A percentile compares a stretch with the other conserved stretches of the same genome.
These are phyloP conservation scores for Talaromyces proteolyticus DNA, from an alignment of 495 filamentous ascomycete species.

Conservation along the genomic window DNA sequence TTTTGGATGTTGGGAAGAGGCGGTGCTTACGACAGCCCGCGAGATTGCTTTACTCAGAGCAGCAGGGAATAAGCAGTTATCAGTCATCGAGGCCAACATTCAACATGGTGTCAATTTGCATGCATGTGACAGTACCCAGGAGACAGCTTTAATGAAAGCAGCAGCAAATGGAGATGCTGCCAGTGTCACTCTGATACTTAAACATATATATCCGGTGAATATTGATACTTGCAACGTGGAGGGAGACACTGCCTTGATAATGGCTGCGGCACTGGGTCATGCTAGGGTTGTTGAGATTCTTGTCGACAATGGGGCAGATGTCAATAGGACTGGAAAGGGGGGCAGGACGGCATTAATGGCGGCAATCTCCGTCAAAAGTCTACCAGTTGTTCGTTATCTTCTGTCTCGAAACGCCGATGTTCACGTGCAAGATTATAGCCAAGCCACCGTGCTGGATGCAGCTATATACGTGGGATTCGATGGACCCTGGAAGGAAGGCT, in stretches of 20 bases:
- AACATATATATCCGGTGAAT: conserved; percentile 8
- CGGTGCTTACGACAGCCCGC: background rate
- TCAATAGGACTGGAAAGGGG: background rate
- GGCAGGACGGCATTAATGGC: conserved; percentile 11
- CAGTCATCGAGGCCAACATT: conserved; percentile 10
- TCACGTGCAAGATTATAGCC: background rate
- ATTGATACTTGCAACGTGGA: background rate
- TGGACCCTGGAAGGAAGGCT: conserved; percentile 1
- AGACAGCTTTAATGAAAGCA: conserved; percentile 39
- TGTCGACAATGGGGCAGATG: conserved; percentile 7
- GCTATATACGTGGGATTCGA: background rate
- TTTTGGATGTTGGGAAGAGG: background rate
- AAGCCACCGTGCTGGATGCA: background rate
- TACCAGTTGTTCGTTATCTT: conserved; percentile 3
- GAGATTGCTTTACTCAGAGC: background rate
- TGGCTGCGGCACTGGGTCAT: conserved; percentile 8
- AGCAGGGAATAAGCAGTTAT: background rate
- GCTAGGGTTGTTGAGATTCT: conserved; percentile 5
- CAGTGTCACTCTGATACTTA: conserved; percentile 1
- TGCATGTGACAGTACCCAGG: conserved; percentile 13
- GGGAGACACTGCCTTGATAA: conserved; percentile 18
- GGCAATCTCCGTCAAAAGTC: background rate
- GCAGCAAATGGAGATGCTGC: background rate
- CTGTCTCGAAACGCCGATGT: conserved; percentile 7
- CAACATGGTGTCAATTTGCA: conserved; percentile 19